Evolutionary conservation across 2,329 filamentous ascomycete species (phyloP).

Genomic region (Pseudogymnoascus sp.): DNA sequence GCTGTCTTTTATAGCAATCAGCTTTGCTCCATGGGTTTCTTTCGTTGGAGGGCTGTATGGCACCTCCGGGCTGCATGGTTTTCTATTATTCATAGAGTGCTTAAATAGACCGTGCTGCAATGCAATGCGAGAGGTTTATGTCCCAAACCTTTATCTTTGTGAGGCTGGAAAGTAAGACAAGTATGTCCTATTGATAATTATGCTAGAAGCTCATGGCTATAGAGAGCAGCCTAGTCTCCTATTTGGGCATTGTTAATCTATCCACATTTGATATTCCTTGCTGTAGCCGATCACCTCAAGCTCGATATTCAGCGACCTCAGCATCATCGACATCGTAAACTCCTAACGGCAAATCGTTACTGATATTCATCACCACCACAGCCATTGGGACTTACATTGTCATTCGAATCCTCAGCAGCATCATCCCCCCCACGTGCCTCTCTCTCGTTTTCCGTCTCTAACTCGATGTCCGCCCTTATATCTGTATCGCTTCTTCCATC

Average conservation of each 20-base stretch:
- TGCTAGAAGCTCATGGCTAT: neutral
- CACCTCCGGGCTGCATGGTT: neutral
- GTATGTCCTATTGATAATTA: neutral
- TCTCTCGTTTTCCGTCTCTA: conserved; percentile 29
- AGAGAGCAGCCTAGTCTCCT: neutral
- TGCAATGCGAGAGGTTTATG: neutral
- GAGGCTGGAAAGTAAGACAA: neutral
- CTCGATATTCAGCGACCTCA: conserved; percentile 56
- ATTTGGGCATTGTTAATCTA: conserved; percentile 32
- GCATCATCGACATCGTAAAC: conserved; percentile 64
- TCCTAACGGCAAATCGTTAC: conserved; percentile 33
- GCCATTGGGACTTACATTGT: conserved; percentile 32
- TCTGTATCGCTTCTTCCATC: conserved; percentile 30
- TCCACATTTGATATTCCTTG: conserved; percentile 47
- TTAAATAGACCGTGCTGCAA: neutral
- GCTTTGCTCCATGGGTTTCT: neutral
- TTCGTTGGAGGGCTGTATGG: too few species aligned
- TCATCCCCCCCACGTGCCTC: conserved; percentile 25
- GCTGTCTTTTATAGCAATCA: neutral
- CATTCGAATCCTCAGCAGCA: conserved; percentile 29
- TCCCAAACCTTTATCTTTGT: neutral
- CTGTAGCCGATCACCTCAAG: conserved; percentile 56
- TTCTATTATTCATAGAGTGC: neutral
- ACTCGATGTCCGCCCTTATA: conserved; percentile 23
- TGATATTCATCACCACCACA: neutral